phyloP scores from a whole-genome alignment of 352 stramenopile species.

The Achlya hypogyna region DNA sequence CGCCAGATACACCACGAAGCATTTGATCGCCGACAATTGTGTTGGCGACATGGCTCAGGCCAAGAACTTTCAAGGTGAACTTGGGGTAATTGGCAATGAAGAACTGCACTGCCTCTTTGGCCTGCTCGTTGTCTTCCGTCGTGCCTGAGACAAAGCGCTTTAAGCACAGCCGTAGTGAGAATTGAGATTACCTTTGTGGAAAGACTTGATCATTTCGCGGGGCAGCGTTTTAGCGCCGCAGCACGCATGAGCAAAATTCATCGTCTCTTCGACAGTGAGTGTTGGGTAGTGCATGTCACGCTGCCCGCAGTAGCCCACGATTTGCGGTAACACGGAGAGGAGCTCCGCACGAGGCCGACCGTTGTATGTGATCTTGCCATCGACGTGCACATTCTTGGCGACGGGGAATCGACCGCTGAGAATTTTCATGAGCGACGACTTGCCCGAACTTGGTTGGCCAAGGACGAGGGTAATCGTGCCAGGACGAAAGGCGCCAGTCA shows the following conservation, averaged over 20 bases:
- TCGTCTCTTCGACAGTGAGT: slow-evolving; percentile 43
- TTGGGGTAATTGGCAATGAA: neutral
- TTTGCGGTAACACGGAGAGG: slow-evolving; percentile 26
- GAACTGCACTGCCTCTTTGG: neutral
- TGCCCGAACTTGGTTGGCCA: slow-evolving; percentile 41
- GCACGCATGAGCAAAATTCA: slow-evolving; percentile 36
- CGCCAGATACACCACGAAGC: slow-evolving; percentile 63
- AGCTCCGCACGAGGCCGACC: slow-evolving; percentile 2
- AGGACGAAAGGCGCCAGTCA: slow-evolving; percentile 26
- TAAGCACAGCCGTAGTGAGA: neutral
- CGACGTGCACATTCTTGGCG: neutral
- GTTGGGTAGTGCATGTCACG: slow-evolving; percentile 39
- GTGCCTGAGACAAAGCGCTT: neutral
- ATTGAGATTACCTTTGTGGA: neutral
- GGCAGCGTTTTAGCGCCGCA: neutral
- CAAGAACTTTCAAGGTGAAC: slow-evolving; percentile 22
- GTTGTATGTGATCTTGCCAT: slow-evolving; percentile 21
- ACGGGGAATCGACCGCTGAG: slow-evolving; percentile 44
- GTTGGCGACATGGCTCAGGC: slow-evolving; percentile 41
- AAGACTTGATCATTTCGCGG: neutral
- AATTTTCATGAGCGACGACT: slow-evolving; percentile 49
- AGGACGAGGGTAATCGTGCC: slow-evolving; percentile 47
- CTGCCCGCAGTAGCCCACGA: slow-evolving; percentile 38
- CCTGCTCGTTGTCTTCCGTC: slow-evolving; percentile 2
- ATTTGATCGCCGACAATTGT: slow-evolving; percentile 58